These are phyloP conservation scores for Knoxia roxburghii DNA, from an alignment of 257 asterid species.

Conservation along the genomic window DNA sequence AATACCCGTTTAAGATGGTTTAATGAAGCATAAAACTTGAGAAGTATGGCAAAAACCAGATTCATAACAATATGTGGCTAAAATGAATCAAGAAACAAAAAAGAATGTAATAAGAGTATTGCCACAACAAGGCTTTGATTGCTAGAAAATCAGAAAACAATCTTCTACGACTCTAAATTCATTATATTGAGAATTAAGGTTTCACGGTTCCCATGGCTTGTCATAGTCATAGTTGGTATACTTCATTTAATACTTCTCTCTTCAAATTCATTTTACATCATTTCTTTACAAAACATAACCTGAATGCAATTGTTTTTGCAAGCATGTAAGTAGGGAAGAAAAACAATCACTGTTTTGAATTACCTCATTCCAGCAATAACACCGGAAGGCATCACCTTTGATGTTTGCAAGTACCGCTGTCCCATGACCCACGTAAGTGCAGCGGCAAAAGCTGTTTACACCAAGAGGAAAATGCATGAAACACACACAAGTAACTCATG, in stretches of 20 bases:
- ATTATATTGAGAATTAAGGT: background rate
- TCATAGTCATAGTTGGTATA: too few species aligned
- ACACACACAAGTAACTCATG: background rate
- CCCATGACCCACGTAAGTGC: conserved; percentile 73
- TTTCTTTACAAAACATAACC: background rate
- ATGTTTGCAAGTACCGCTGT: conserved; percentile 65
- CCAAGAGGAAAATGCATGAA: background rate
- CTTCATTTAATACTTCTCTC: background rate
- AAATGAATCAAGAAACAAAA: background rate
- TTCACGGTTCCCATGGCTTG: background rate
- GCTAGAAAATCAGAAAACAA: background rate
- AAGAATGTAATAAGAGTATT: background rate
- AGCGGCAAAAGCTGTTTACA: conserved; percentile 63
- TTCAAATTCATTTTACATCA: background rate
- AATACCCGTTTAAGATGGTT: background rate
- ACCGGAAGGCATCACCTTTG: conserved; percentile 97
- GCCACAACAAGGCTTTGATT: background rate
- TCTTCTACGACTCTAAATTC: background rate
- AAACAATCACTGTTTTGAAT: conserved; percentile 8
- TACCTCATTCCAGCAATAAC: conserved; percentile 92
- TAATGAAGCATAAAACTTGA: background rate
- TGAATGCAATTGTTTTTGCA: background rate
- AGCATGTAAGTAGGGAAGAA: background rate
- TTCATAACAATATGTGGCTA: background rate
- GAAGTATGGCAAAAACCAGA: background rate